phyloP scores from a whole-genome alignment of 1,284 basidiomycete species.

The Malassezia dermatis region DNA sequence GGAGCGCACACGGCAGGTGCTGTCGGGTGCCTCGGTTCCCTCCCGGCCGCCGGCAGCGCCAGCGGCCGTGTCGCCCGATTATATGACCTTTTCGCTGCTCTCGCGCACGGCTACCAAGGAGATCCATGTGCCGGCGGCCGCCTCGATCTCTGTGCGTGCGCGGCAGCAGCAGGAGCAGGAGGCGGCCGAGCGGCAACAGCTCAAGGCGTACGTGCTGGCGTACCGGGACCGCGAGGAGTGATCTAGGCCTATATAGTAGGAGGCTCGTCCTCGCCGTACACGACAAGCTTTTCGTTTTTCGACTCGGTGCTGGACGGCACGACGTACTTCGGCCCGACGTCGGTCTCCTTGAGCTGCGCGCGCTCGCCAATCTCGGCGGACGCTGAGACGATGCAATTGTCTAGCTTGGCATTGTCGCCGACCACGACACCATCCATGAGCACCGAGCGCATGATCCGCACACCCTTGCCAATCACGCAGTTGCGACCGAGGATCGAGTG shows the following conservation, averaged over 20 bases:
- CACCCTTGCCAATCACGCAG: constrained; percentile 75
- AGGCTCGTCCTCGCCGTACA: constrained; percentile 12
- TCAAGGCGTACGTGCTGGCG: constrained; percentile 40
- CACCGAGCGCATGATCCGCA: constrained; percentile 73
- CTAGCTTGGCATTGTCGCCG: constrained; percentile 77
- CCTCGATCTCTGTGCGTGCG: constrained; percentile 38
- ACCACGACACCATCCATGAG: constrained; percentile 80
- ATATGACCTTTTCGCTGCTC: constrained; percentile 85
- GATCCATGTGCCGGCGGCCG: constrained; percentile 29
- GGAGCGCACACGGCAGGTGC: constrained; percentile 3
- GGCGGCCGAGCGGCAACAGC: constrained; percentile 34
- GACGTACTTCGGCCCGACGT: constrained; percentile 79
- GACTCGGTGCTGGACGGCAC: constrained; percentile 50
- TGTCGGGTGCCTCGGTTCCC: neutral
- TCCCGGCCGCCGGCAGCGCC: neutral
- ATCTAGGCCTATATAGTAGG: neutral
- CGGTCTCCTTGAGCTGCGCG: constrained; percentile 67
- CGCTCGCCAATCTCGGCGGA: constrained; percentile 70
- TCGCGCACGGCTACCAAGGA: constrained; percentile 63
- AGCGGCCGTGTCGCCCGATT: neutral
- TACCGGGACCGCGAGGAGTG: constrained; percentile 18
- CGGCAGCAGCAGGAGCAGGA: constrained; percentile 35
- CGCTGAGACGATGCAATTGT: constrained; percentile 74
- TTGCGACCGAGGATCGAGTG: constrained; percentile 77
- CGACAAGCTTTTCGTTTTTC: constrained; percentile 35